Base-by-base conservation (phyloP, 208 protist genomes). In the Trypanosomatidae sp. region DNA sequence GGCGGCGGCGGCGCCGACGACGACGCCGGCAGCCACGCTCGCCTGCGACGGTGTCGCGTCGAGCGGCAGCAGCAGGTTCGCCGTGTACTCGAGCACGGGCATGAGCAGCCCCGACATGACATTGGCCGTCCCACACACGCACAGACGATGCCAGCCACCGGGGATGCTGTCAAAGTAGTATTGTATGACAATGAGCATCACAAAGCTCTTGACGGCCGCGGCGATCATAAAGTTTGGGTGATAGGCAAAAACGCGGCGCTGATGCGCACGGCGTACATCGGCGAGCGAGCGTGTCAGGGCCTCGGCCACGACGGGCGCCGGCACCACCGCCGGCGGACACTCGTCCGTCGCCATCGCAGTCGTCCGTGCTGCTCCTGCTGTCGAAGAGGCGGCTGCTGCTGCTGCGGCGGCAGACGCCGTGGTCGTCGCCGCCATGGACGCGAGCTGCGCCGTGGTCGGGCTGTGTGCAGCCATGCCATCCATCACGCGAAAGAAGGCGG, bases 181-280 rank as follows among this genome's bases (percentile, higher is more conserved):
- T 26, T 84, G 74, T 25, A 84, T 38, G 33, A 69, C 61, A 23
- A 84, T 32, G 21, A 84, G 55, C 66, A 84, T 71, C 15, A 39
- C 41, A 5, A 74, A 50, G 6, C 62, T 65, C 33, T 84, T 84
- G 43, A 32, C 8, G n/a, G 70, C 61, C 16, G 66, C 56, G 21
- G 68, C 22, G 19, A 72, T 65, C 49, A 84, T 76, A 45, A 71
- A 84, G 43, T 61, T 55, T 0, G 66, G 56, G 37, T 79, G 56
- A 32, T 62, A 76, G 7, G 38, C 28, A 46, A 84, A 72, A 19
- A 84, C 45, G 22, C 70, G 26, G 6, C 45, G 59, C 49, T 84
- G 74, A 39, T 53, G 68, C 43, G 61, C 56, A 0, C 50, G 50
- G 7, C 74, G 51, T n/a, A 71, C 56, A 16, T 50, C 47, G 26